Evolutionary conservation across 2,329 filamentous ascomycete genomes (phyloP), one percentile per base, ranked within the genome.

Genomic region (Penicillium paneum): DNA sequence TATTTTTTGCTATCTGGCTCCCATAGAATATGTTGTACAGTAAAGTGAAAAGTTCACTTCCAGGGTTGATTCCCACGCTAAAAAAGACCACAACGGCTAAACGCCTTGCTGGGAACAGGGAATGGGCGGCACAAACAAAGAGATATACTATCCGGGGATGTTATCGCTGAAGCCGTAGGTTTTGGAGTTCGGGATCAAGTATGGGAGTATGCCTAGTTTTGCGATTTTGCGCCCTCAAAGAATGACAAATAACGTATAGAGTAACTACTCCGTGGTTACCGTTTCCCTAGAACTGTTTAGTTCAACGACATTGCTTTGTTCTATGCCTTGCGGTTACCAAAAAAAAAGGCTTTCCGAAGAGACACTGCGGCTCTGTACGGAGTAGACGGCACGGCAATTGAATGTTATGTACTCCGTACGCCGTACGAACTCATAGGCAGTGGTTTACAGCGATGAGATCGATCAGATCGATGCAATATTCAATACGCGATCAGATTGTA

Each of bases 121-220:
- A 24, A 38, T 28, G 19, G 19, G 24, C n/a, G 32, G 28, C 19
- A 45, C 35, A 36, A 49, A 57, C 40, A 57, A 55, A 49, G 41
- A 28, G 40, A 43, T 11, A 43, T 11, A 42, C 29, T 32, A 3
- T 15, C 36, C 39, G 21, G 47, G 38, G 47, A 50, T 50, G 47
- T 50, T 38, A 50, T 26, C 31, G 11, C 15, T 39, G 42, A 35
- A 34, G 13, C 43, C 36, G 29, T 31, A 35, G 36, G 13, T 17
- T 24, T 21, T 39, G 29, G 21, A 28, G 24, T 40, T 24, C 26
- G 24, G 12, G n/a, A 19, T 32, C 19, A 13, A 24, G 15, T 29
- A 43, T 24, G 1, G 3, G 19, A 38, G 13, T 24, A 32, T 36
- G 29, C 12, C 34, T 24, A 29, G n/a, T 52, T 47, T 52, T 24